Conservation (phyloP, 1,284 basidiomycete genomes). For the Tilletiopsis washingtonensis region DNA sequence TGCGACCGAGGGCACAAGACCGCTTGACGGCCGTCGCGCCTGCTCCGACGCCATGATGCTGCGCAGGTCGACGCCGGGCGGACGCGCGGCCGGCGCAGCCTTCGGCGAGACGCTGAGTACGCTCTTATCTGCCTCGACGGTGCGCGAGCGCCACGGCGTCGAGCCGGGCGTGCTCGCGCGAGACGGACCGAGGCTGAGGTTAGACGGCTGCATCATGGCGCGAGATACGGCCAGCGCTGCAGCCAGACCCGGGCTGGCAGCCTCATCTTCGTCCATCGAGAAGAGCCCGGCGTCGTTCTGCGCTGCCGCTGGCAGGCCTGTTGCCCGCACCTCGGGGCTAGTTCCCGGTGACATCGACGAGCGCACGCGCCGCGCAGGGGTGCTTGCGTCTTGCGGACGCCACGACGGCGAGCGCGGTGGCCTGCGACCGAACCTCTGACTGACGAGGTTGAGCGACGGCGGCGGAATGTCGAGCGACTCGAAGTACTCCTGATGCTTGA, state of each 20-base stretch:
- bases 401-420: slow-evolving; percentile 4
- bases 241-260: not conserved
- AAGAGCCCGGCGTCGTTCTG: slow-evolving; percentile 56
- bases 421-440: slow-evolving; percentile 29
- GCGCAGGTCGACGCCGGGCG: slow-evolving; percentile 58
- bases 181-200: not conserved
- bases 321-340: too few relatives aligned
- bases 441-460: slow-evolving; percentile 48
- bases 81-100: slow-evolving; percentile 4
- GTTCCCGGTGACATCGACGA: too few relatives aligned
- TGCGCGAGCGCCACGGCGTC: slow-evolving; percentile 52
- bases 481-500: slow-evolving; percentile 69
- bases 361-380: too few relatives aligned
- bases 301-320: not conserved
- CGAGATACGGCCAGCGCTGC: too few relatives aligned
- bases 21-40: slow-evolving; percentile 10
- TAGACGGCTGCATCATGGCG: not conserved
- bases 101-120: slow-evolving; percentile 26
- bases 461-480: slow-evolving; percentile 69
- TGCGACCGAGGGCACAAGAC: not conserved
- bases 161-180: not conserved
- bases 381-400: too few relatives aligned
- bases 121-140: slow-evolving; percentile 50
- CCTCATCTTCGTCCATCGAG: slow-evolving; percentile 58
- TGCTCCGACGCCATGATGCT: slow-evolving; percentile 64